Conservation (phyloP, 2,329 filamentous ascomycete species). For the Sporothrix variecibatus region DNA sequence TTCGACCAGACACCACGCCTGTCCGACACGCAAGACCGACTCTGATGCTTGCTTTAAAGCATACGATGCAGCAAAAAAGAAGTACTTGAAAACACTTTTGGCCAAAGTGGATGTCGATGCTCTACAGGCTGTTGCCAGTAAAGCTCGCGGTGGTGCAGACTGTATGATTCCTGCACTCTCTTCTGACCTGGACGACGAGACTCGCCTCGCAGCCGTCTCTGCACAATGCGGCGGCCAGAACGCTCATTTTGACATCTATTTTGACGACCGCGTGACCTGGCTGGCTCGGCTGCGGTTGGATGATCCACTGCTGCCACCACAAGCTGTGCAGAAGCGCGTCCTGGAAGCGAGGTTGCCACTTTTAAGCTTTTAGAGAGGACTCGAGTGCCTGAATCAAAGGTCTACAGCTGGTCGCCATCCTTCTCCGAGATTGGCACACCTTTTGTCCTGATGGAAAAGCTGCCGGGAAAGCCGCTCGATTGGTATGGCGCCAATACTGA, state of each 20-base stretch:
- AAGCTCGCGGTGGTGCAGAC: background rate
- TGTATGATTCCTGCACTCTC: background rate
- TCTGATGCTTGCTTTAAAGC: background rate
- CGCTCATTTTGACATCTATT: background rate
- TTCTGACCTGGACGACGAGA: background rate
- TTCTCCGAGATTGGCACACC: background rate
- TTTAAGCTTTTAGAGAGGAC: background rate
- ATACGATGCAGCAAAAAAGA: background rate
- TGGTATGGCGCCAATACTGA: background rate
- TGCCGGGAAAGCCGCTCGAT: background rate
- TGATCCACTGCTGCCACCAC: background rate
- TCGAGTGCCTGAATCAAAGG: background rate
- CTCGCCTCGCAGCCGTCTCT: background rate
- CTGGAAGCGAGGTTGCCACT: background rate
- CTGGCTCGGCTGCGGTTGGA: background rate
- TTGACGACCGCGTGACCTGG: background rate
- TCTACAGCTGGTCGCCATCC: background rate
- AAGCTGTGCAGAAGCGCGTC: background rate
- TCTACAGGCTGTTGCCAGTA: background rate
- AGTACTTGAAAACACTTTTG: background rate
- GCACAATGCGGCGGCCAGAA: background rate
- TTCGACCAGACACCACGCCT: background rate
- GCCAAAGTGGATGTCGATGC: background rate
- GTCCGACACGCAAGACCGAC: background rate
- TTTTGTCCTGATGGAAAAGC: background rate